Percentiles rank a stretch among this genome's conserved stretches.
These are phyloP conservation scores for Candida sithepensis DNA, from an alignment of 805 yeast species.

Conservation along the genomic window DNA sequence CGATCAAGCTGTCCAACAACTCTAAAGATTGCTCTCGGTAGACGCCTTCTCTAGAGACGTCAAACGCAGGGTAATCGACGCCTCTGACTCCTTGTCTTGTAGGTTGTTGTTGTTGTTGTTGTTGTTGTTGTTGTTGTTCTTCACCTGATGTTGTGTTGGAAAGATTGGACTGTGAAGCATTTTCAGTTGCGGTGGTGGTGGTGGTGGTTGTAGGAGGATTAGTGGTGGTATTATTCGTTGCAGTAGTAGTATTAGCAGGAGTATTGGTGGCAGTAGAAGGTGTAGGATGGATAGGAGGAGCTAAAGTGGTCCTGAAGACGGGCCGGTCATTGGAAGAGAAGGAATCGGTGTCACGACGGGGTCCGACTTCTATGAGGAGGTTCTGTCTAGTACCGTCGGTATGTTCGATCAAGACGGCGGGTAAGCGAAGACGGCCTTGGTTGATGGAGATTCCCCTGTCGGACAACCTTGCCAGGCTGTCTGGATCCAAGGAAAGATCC, in stretches of 20 bases:
- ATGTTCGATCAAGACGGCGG: slow-evolving; percentile 29
- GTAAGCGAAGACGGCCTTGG: slow-evolving; percentile 25
- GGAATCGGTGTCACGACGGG: slow-evolving; percentile 1
- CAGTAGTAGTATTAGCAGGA: neutral
- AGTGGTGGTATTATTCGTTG: neutral
- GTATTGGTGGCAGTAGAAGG: neutral
- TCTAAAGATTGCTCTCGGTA: slow-evolving; percentile 23
- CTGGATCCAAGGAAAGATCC: neutral
- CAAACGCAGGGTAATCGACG: slow-evolving; percentile 35
- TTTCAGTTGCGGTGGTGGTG: neutral
- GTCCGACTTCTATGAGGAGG: slow-evolving; percentile 31
- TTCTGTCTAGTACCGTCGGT: slow-evolving; percentile 29
- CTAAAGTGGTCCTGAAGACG: neutral
- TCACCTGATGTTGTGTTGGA: too few relatives aligned
- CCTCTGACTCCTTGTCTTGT: slow-evolving; percentile 27
- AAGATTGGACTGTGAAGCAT: neutral
- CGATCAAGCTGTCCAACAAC: slow-evolving; percentile 21
- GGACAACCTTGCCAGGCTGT: neutral
- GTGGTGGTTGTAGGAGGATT: neutral
- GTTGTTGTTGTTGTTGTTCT: too few relatives aligned
- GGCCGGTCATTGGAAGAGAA: neutral
- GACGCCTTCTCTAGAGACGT: slow-evolving; percentile 31
- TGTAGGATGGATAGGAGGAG: neutral
- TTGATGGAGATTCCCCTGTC: slow-evolving; percentile 16
- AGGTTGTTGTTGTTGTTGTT: neutral